These are phyloP conservation scores for Prunus campanulata DNA, from an alignment of 306 rosid species.

Conservation along the genomic window DNA sequence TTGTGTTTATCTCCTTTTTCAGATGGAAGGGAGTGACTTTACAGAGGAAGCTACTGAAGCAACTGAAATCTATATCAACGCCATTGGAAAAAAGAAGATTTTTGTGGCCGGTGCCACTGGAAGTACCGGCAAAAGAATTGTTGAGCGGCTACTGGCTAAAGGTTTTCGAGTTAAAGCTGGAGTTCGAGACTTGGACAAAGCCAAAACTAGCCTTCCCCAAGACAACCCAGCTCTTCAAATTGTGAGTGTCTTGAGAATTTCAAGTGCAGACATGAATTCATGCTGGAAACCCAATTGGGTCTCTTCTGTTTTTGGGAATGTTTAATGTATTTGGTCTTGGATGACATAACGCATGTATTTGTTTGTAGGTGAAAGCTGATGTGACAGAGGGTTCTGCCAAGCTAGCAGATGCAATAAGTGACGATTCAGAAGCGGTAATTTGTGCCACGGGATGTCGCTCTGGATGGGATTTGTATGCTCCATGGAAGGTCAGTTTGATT, in stretches of 20 bases:
- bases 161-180: conserved; percentile 91
- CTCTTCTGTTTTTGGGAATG: background rate
- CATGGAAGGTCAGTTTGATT: conserved; percentile 77
- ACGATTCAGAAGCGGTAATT: conserved; percentile 84
- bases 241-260: conserved; percentile 41
- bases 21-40: conserved; percentile 73
- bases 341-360: conserved; percentile 9
- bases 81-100: conserved; percentile 47
- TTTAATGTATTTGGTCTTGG: background rate
- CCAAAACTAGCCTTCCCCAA: conserved; percentile 46
- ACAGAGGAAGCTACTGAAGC: conserved; percentile 36
- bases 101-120: conserved; percentile 97
- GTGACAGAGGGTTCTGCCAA: conserved; percentile 83
- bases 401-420: conserved; percentile 74
- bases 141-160: conserved; percentile 76
- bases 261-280: background rate
- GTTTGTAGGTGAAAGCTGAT: conserved; percentile 75
- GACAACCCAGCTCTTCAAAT: conserved; percentile 67
- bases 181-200: conserved; percentile 82
- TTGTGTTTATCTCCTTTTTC: conserved; percentile 11
- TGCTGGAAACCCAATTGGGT: background rate
- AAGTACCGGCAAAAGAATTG: conserved; percentile 82
- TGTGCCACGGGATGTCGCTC: conserved; percentile 86
- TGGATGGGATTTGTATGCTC: conserved; percentile 84
- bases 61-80: conserved; percentile 24